Evolutionary conservation across 352 stramenopile species (phyloP).

Genomic region (Blastocystis sp.): DNA sequence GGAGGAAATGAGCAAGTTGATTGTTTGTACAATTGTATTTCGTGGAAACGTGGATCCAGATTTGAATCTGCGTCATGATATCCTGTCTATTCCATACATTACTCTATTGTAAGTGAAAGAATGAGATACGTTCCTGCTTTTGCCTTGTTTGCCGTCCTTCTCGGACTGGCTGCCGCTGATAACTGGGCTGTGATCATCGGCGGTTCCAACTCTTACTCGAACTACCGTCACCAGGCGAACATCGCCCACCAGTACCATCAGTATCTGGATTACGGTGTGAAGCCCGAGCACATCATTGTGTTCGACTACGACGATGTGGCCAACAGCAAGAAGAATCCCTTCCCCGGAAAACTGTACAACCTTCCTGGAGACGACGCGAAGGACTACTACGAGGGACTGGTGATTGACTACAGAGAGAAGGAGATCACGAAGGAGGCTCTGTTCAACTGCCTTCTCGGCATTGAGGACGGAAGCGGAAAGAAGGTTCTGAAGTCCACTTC

Average conservation of each 20-base stretch:
- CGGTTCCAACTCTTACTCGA: not conserved
- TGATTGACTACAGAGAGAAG: constrained; percentile 30
- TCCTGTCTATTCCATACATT: not conserved
- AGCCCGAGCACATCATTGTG: constrained; percentile 38
- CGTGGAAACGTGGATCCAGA: not conserved
- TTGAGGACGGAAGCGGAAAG: not conserved
- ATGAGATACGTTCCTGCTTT: not conserved
- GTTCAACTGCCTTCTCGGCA: not conserved
- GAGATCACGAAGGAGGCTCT: not conserved
- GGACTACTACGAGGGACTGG: constrained; percentile 17
- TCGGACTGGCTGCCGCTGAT: not conserved
- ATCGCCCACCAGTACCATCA: constrained; percentile 14
- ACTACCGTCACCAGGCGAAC: constrained; percentile 31
- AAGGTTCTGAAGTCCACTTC: constrained; percentile 37
- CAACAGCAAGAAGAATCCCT: not conserved
- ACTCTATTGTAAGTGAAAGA: not conserved
- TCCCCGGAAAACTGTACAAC: constrained; percentile 39
- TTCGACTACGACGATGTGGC: constrained; percentile 1
- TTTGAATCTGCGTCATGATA: not conserved
- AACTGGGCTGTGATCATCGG: constrained; percentile 29
- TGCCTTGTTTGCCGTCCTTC: not conserved
- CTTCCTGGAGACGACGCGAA: constrained; percentile 2
- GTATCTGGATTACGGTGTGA: not conserved
- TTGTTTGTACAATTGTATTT: too few relatives aligned
- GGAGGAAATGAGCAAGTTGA: too few relatives aligned